Base-by-base conservation (phyloP, 768 basidiomycete species). In the Leccinum subgranulosum region DNA sequence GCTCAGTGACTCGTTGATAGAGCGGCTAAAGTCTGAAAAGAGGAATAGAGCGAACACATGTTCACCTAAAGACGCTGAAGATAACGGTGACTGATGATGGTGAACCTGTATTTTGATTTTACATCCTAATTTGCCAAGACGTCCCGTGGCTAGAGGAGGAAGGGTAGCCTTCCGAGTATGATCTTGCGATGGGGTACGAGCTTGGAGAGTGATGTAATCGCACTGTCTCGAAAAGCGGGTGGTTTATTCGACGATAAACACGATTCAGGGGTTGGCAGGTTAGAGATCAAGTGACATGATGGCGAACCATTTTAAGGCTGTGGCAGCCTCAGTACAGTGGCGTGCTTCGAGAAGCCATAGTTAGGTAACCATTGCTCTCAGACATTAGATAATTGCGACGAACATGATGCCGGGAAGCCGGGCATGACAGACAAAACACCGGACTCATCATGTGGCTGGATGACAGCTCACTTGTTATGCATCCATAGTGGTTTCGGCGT, bases 61-160 rank as follows among this genome's bases (percentile, higher is more conserved):
- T 31, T 9, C 27, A 33, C 28, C 27, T 19, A 48, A 56, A 52
- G 56, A 43, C 56, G 64, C 60, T 46, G 51, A 49, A 57, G 66
- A 66, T 66, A 66, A 49, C 59, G 52, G 51, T n/a, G 39, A 41
- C n/a, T 10, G n/a, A 4, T n/a, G n/a, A 9, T 41, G 39, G 9
- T 41, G 34, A 34, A 15, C 34, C 15, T 34, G 34, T 6, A 34
- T 15, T 34, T 15, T 34, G 6, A 15, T 34, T 2, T 34, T 36
- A 36, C 34, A 15, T 34, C 33, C 34, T 34, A 36, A 36, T 17
- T 17, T 14, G 34, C 34, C 15, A 17, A 36, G 15, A 25, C 21
- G 41, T 45, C 58, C 41, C 54, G 27, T 49, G 62, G 45, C 51
- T 53, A 15, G 31, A 21, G 23, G 12, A 23, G 3, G 14, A 29